Base-by-base conservation (phyloP, 2,329 filamentous ascomycete species). In the Didymella exigua region DNA sequence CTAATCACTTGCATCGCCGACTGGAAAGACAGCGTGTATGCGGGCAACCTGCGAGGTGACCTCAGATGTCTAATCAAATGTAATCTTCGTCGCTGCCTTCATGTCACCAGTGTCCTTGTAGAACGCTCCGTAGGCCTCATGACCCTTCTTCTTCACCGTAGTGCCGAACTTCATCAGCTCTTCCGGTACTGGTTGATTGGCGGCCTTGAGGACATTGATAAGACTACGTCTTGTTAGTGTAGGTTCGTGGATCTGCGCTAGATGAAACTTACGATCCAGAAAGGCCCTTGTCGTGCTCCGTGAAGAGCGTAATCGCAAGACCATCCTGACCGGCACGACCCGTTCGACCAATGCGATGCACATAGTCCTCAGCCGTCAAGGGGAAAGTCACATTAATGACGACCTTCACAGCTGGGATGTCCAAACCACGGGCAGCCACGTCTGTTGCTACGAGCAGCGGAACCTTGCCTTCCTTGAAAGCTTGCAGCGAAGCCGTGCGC, bases 101-200 rank as follows among this genome's bases (percentile, higher is more conserved):
- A 84, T 90, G 75, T 88, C 88, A 67, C 91, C 89, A 8, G 90
- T 87, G 67, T 97, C 91, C 78, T 95, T 96, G 82, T 90, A 96
- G 75, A 98, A 98, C 27, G 92, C 91, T 53, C 95, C 95, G 72
- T 98, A 99, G 42, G 90, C 89, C 70, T 92, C 90, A 78, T 99
- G 95, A 43, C 87, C 85, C 91, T 98, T 98, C 86, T 96, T 97
- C 86, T 98, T 99, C 47, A 99, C 95, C 0, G 93, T 98, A 19
- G 92, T 96, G 68, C 95, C 95, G 66, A 97, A 99, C 78, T 96
- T 97, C 75, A 98, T 82, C 31, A 99, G 80, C 23, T 91, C 89
- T 37, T 96, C 91, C 2, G 95, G 95, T 0, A 99, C 91, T 11
- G 87, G 83, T 77, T 99, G 95, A 62, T 91, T 91, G 21, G 95